Conservation (phyloP, 2,329 filamentous ascomycete genomes). For the Sclerotinia sclerotiorum region DNA sequence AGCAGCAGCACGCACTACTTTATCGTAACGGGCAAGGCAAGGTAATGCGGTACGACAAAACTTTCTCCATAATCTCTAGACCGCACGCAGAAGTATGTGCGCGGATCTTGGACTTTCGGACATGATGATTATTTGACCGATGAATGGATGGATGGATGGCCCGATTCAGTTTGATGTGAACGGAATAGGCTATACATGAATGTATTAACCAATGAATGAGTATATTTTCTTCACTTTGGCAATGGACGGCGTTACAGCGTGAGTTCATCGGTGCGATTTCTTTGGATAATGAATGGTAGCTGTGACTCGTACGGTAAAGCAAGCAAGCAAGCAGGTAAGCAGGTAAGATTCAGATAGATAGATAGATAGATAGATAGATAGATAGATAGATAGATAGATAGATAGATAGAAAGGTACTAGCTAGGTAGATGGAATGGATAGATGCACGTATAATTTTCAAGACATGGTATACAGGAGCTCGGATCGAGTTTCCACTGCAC, state of each 20-base stretch:
- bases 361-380: neutral
- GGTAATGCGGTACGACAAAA: slow-evolving; percentile 7
- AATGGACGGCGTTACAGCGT: neutral
- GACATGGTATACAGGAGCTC: slow-evolving; percentile 1
- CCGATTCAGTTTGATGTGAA: neutral
- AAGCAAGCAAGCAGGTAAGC: neutral
- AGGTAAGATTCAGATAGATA: neutral
- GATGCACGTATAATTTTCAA: neutral
- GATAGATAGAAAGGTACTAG: too few species aligned
- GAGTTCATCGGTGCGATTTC: slow-evolving; percentile 4
- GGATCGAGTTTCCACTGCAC: neutral
- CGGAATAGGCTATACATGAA: neutral
- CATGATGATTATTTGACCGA: neutral
- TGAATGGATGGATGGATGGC: neutral
- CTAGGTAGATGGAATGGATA: neutral
- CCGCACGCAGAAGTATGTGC: neutral
- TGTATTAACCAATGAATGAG: neutral
- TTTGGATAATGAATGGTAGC: neutral
- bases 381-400: neutral
- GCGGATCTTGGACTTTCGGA: slow-evolving; percentile 5
- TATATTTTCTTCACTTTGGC: neutral
- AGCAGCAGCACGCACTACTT: neutral
- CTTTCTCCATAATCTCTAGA: neutral
- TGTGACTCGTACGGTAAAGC: neutral
- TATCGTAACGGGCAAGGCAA: neutral